phyloP scores from a whole-genome alignment of 176 grass and related monocot species.

The Areca catechu region DNA sequence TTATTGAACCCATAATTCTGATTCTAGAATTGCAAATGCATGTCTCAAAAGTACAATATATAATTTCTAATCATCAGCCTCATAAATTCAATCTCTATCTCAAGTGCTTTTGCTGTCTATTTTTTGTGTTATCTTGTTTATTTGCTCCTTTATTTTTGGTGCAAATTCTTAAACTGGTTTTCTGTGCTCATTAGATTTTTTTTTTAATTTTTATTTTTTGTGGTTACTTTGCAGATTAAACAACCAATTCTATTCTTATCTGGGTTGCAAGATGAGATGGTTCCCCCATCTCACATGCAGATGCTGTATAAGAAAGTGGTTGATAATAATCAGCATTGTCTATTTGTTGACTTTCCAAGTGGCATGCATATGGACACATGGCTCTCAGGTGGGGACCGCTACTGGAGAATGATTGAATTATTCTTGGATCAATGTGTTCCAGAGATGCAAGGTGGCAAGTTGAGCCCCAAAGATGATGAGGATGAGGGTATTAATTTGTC shows the following conservation, averaged over 20 bases:
- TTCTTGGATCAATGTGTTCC: conserved; percentile 58
- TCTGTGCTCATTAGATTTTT: not conserved
- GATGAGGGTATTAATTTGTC: conserved; percentile 46
- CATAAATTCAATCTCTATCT: too few relatives aligned
- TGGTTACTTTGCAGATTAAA: conserved; percentile 44
- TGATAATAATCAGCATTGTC: conserved; percentile 47
- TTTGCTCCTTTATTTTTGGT: too few relatives aligned
- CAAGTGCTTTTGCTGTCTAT: too few relatives aligned
- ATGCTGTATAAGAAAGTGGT: conserved; percentile 57
- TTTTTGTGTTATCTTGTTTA: too few relatives aligned
- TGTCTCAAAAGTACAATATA: too few relatives aligned
- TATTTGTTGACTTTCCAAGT: conserved; percentile 94
- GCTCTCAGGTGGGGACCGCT: conserved; percentile 71
- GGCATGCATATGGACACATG: conserved; percentile 99
- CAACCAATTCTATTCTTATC: conserved; percentile 89
- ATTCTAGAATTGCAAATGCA: too few relatives aligned
- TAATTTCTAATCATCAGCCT: too few relatives aligned
- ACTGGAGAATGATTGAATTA: conserved; percentile 87
- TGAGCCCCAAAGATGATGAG: conserved; percentile 32
- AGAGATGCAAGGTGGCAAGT: conserved; percentile 29
- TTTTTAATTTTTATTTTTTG: not conserved
- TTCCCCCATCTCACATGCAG: conserved; percentile 82
- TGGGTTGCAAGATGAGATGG: conserved; percentile 92
- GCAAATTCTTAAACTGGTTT: too few relatives aligned
- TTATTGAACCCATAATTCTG: too few relatives aligned